phyloP scores from a whole-genome alignment of 345 rosid genomes.

The Acer negundo region DNA sequence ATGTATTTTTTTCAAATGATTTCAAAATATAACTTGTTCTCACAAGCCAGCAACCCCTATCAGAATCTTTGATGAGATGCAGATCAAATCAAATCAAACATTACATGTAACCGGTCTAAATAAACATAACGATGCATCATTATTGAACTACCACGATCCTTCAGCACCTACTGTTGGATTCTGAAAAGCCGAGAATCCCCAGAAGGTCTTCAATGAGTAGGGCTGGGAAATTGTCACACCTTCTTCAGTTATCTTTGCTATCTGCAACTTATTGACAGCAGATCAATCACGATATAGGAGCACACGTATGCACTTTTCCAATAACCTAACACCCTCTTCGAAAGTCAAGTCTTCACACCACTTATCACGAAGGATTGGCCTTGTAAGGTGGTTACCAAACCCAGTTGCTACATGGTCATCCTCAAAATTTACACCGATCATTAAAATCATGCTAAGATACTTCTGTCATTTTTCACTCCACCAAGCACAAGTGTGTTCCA shows the following conservation, averaged over 20 bases:
- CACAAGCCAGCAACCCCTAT: neutral
- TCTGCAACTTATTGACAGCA: slow-evolving; percentile 95
- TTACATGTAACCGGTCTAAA: neutral
- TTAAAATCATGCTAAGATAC: slow-evolving; percentile 90
- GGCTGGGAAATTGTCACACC: slow-evolving; percentile 82
- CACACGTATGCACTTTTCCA: slow-evolving; percentile 98
- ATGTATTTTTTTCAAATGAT: slow-evolving; percentile 13
- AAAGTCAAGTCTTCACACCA: slow-evolving; percentile 88
- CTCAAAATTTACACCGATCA: slow-evolving; percentile 94
- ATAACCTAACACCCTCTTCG: slow-evolving; percentile 87
- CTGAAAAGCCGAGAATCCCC: slow-evolving; percentile 81
- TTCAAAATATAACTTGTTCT: neutral
- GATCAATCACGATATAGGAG: slow-evolving; percentile 97
- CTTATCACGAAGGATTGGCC: slow-evolving; percentile 94
- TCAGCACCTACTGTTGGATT: slow-evolving; percentile 88
- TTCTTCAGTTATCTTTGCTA: slow-evolving; percentile 89
- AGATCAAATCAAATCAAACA: neutral
- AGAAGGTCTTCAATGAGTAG: slow-evolving; percentile 85
- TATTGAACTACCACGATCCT: slow-evolving; percentile 75
- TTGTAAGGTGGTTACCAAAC: slow-evolving; percentile 94
- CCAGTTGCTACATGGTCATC: slow-evolving; percentile 96
- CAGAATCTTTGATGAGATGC: neutral
- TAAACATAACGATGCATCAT: slow-evolving; percentile 10
- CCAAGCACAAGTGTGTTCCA: slow-evolving; percentile 99
- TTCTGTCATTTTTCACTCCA: slow-evolving; percentile 88